Evolutionary conservation across 2,329 filamentous ascomycete species (phyloP).

Genomic region (Exophiala lecanii-corni): DNA sequence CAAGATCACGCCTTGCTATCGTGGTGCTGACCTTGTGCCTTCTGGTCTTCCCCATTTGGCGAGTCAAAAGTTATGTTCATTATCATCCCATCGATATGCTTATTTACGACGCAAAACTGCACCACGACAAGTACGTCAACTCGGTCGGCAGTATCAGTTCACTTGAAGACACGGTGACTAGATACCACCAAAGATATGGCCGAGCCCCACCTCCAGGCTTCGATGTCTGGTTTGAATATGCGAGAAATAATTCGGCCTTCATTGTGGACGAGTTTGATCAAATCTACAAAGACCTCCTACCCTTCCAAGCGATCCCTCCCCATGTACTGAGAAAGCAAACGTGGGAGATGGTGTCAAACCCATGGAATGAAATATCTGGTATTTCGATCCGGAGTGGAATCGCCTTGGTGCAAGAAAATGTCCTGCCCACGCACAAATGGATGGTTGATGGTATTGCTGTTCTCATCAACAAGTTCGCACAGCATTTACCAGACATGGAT

Average conservation of each 20-base stretch:
- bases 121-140: slow-evolving; percentile 47
- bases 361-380: slow-evolving; percentile 53
- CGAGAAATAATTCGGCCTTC: slow-evolving; percentile 46
- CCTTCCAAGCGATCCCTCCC: slow-evolving; percentile 51
- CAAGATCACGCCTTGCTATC: slow-evolving; percentile 9
- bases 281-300: slow-evolving; percentile 53
- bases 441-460: slow-evolving; percentile 52
- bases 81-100: slow-evolving; percentile 54
- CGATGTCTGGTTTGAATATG: slow-evolving; percentile 57
- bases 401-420: slow-evolving; percentile 45
- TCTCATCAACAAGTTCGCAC: slow-evolving; percentile 52
- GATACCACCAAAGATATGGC: slow-evolving; percentile 50
- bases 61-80: slow-evolving; percentile 37
- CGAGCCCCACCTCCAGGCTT: slow-evolving; percentile 57
- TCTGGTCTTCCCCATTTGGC: slow-evolving; percentile 37
- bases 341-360: slow-evolving; percentile 49
- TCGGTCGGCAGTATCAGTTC: slow-evolving; percentile 46
- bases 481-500: slow-evolving; percentile 59
- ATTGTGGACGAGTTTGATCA: slow-evolving; percentile 59
- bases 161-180: slow-evolving; percentile 45
- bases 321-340: slow-evolving; percentile 50
- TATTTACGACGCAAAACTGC: slow-evolving; percentile 45
- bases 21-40: slow-evolving; percentile 37
- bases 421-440: slow-evolving; percentile 54
- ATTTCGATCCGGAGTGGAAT: slow-evolving; percentile 53